Evolutionary conservation across 2,329 filamentous ascomycete species (phyloP).

Genomic region (Clathrospora elynae): DNA sequence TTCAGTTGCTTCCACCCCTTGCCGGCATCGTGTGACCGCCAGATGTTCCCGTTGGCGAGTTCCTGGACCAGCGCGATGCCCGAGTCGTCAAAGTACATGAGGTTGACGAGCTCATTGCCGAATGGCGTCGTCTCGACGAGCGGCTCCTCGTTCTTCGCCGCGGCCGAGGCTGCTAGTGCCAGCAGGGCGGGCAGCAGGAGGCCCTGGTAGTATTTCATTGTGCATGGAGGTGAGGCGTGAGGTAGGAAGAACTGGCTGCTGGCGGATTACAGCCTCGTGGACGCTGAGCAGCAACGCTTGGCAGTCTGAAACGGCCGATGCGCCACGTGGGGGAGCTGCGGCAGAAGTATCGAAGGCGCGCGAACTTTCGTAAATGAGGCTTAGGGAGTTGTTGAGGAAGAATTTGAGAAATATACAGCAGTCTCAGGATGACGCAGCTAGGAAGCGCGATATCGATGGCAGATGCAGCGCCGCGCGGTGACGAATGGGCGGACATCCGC

Average conservation of each 20-base stretch:
- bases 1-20: conserved; percentile 72
- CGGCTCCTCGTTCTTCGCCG: conserved; percentile 63
- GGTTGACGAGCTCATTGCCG: conserved; percentile 66
- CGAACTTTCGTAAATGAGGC: neutral
- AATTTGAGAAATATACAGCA: neutral
- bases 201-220: conserved; percentile 48
- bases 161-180: conserved; percentile 46
- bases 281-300: conserved; percentile 38
- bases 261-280: conserved; percentile 40
- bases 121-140: conserved; percentile 69
- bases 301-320: conserved; percentile 40
- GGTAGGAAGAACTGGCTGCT: conserved; percentile 45
- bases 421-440: neutral
- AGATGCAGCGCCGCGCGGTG: conserved; percentile 19
- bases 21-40: conserved; percentile 81
- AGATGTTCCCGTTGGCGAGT: conserved; percentile 65
- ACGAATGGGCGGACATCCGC: conserved; percentile 17
- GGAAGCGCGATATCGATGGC: conserved; percentile 8
- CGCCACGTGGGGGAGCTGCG: conserved; percentile 28
- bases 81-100: conserved; percentile 92
- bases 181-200: conserved; percentile 58
- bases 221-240: conserved; percentile 41
- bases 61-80: conserved; percentile 81
- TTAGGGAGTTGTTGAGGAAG: neutral
- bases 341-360: conserved; percentile 2